These are phyloP conservation scores for Cladophialophora yegresii DNA, from an alignment of 2,329 filamentous ascomycete species.

Conservation along the genomic window DNA sequence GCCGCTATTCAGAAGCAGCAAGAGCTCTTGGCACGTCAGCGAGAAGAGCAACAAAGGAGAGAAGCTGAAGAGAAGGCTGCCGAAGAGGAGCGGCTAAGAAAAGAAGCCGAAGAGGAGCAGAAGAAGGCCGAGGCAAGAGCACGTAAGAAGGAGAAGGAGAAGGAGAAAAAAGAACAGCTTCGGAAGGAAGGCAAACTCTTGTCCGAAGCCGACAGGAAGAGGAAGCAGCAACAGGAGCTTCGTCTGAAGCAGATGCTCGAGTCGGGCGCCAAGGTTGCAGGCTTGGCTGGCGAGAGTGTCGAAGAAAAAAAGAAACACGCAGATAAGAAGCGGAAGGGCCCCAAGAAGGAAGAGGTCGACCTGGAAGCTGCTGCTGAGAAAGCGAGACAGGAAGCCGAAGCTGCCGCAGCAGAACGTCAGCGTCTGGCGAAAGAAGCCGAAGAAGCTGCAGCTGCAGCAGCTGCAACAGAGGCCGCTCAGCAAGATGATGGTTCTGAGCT, in stretches of 20 bases:
- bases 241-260: constrained; percentile 54
- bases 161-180: constrained; percentile 54
- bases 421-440: constrained; percentile 70
- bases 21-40: constrained; percentile 48
- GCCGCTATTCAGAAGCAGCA: constrained; percentile 55
- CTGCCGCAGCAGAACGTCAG: constrained; percentile 58
- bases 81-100: constrained; percentile 44
- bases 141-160: constrained; percentile 53
- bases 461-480: constrained; percentile 63
- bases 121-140: constrained; percentile 51
- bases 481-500: constrained; percentile 59
- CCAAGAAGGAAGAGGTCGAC: constrained; percentile 62
- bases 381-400: constrained; percentile 49
- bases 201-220: constrained; percentile 53
- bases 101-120: constrained; percentile 50
- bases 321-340: constrained; percentile 70
- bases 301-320: constrained; percentile 76
- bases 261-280: constrained; percentile 50
- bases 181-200: constrained; percentile 53
- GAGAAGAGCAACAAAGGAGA: constrained; percentile 50
- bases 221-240: constrained; percentile 50
- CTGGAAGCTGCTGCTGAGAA: constrained; percentile 52
- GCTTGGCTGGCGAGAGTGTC: constrained; percentile 46
- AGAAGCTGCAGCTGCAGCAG: constrained; percentile 73
- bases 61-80: constrained; percentile 46